Base-by-base conservation (phyloP, 176 grass and related monocot species). In the Canna indica region DNA sequence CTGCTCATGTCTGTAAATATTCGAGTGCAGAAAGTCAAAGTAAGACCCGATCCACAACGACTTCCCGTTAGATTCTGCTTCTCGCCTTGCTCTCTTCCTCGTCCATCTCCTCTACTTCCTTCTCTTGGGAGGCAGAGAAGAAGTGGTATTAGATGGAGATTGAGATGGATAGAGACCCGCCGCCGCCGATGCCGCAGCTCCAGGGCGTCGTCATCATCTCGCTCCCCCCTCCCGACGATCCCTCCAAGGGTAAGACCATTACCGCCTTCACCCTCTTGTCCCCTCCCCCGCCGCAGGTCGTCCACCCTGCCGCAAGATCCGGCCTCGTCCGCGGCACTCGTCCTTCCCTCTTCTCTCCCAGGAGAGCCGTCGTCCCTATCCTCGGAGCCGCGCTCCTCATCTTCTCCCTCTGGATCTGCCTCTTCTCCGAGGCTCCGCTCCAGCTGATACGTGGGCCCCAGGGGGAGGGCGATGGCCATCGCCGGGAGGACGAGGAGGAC, bases 161-260 rank as follows among this genome's bases (percentile, higher is more conserved):
- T 14, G 44, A 70, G 45, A 50, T 5, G 45, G 36, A n/a, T n/a
- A n/a, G n/a, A n/a, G n/a, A n/a, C 10, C 16, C 13, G 22, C 42
- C 70, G 33, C 70, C 77, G 4, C 76, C 71, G 1, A 59, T 15
- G 15, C 36, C 77, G 18, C 89, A 85, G 74, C 78, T 93, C 61
- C 94, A 90, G 41, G 94, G 94, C 63, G 84, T 99, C 58, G 90
- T 99, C 73, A 88, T 93, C 84, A 99, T 99, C 94, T 67, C 90
- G 30, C 86, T 99, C 32, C 90, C 94, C 10, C 90, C 94, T 47
- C 36, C 82, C 54, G 94, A 93, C 67, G 75, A 99, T n/a, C 86
- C 90, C n/a, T 93, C 80, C 80, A 99, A 99, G 80, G 94, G 94
- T 59, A 99, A 99, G 77, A 99, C 90, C 38, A 71, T 99, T 82